These are phyloP conservation scores for Rhodotorula graminis DNA, from an alignment of 768 basidiomycete genomes.

Conservation along the genomic window DNA sequence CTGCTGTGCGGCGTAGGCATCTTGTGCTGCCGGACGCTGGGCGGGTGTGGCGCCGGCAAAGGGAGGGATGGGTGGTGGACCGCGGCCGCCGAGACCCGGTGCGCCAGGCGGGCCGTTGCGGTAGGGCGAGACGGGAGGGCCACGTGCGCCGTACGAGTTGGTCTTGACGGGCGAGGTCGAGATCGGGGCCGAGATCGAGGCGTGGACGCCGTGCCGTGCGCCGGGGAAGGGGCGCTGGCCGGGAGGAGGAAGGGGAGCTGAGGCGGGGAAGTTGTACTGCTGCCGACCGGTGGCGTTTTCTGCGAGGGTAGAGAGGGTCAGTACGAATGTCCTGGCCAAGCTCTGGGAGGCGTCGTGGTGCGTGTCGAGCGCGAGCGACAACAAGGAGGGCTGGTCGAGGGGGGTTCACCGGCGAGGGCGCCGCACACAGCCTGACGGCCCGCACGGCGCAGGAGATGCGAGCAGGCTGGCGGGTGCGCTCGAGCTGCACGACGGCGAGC, in stretches of 20 bases:
- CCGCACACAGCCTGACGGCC: no score
- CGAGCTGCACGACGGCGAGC: no score
- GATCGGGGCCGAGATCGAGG: constrained; percentile 40
- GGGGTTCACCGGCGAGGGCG: no score
- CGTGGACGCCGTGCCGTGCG: constrained; percentile 32
- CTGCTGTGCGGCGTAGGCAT: background rate
- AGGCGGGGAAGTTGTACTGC: constrained; percentile 50
- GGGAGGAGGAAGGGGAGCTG: constrained; percentile 41
- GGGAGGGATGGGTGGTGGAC: constrained; percentile 8
- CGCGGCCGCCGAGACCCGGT: background rate
- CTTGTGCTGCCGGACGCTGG: background rate
- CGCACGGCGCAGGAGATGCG: no score
- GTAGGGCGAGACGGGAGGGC: constrained; percentile 7
- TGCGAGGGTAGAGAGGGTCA: constrained; percentile 46
- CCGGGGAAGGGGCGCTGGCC: constrained; percentile 32
- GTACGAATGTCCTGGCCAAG: background rate
- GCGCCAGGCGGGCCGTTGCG: constrained; percentile 12
- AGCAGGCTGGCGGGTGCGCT: no score
- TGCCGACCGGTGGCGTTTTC: constrained; percentile 61
- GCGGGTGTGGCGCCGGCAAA: background rate
- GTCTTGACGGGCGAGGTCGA: constrained; percentile 10
- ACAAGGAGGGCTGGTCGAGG: no score
- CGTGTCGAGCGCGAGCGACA: background rate
- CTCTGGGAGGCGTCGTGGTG: no score
- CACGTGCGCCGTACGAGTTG: constrained; percentile 8